Conservation (phyloP, 139 green algal genomes). For the Dunaliella primolecta region DNA sequence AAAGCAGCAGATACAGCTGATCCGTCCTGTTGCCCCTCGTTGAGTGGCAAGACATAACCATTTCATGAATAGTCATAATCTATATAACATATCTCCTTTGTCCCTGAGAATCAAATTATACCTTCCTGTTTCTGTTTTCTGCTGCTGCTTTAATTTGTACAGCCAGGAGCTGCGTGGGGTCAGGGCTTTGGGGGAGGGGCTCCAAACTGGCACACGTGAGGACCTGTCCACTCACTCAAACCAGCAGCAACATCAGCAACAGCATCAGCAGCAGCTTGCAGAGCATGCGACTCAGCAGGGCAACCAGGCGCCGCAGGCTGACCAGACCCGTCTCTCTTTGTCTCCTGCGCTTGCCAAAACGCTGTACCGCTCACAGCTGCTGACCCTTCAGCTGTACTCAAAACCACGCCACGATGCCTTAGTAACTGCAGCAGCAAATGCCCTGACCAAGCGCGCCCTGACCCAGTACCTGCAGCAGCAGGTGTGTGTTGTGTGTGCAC, state of each 20-base stretch:
- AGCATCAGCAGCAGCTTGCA: conserved; percentile 9
- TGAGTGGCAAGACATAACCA: no score
- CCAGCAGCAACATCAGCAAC: background rate
- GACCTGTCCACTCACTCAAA: no score
- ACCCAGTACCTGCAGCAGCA: background rate
- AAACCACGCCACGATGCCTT: conserved; percentile 23
- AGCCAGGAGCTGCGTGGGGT: no score
- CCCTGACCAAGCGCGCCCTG: background rate
- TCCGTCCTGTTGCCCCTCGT: no score
- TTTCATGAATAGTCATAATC: no score
- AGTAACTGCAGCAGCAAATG: conserved; percentile 41
- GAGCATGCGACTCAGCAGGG: background rate
- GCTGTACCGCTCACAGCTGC: conserved; percentile 61
- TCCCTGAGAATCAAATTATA: no score
- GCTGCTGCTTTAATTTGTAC: no score
- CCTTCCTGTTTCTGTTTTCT: no score
- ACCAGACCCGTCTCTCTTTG: background rate
- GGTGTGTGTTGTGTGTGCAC: background rate
- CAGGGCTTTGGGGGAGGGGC: no score
- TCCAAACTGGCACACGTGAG: no score
- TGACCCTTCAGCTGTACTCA: conserved; percentile 74
- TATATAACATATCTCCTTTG: no score
- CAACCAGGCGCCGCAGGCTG: background rate
- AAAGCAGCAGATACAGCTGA: no score
- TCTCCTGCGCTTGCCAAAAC: conserved; percentile 36